These are phyloP conservation scores for Camellia sinensis DNA, from an alignment of 148 eudicot species.

Conservation along the genomic window DNA sequence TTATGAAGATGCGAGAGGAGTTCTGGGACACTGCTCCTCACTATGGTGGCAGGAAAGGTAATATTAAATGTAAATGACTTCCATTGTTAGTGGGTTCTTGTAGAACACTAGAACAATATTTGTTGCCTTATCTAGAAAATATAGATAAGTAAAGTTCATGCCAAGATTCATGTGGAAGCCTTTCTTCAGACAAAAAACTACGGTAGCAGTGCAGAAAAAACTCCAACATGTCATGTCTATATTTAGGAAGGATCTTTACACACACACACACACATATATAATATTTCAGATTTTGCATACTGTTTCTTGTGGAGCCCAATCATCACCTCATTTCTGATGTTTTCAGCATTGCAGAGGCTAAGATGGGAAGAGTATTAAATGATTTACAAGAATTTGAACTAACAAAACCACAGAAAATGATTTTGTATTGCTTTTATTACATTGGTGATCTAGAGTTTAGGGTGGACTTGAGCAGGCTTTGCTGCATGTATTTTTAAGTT, in stretches of 20 bases:
- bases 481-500: no score
- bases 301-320: background rate
- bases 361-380: no score
- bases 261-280: background rate
- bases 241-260: background rate
- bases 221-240: background rate
- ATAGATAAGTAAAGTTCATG: background rate
- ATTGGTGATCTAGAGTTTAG: no score
- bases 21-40: constrained; percentile 71
- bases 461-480: no score
- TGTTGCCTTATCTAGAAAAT: constrained; percentile 1
- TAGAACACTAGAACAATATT: no score
- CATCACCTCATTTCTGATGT: background rate
- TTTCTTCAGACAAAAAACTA: background rate
- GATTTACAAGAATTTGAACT: no score
- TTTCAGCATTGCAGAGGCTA: background rate
- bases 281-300: background rate
- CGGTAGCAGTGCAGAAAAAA: no score
- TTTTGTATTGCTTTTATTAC: no score
- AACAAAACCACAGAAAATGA: no score
- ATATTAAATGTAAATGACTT: background rate
- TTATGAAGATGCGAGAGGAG: constrained; percentile 51
- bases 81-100: background rate
- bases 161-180: background rate
- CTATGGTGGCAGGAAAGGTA: constrained; percentile 59